Evolutionary conservation across 2,329 filamentous ascomycete species (phyloP), one percentile per base, ranked within the genome.

Genomic region (Diaporthe amygdali): DNA sequence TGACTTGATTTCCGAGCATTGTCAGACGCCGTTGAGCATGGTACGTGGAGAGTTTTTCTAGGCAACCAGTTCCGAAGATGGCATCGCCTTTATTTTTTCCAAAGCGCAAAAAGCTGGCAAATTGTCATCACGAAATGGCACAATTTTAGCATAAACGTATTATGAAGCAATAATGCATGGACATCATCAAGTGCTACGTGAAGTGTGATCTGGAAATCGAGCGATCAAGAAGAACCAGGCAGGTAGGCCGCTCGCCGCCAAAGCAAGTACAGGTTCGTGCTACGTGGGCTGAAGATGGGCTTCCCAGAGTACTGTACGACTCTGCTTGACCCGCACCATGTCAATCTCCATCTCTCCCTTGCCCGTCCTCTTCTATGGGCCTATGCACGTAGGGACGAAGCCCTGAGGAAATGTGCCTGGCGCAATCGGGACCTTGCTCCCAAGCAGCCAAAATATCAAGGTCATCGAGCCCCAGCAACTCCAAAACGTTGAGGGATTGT

Each of bases 381-480:
- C 63, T 22, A 66, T 9, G n/a, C 54, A 47, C 12, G 22, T 44
- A 22, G 25, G 41, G 3, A 66, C 7, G 25, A 66, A 66, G 2
- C 47, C 61, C 10, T 66, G 47, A 15, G 47, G 25, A 25, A 44
- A 4, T 5, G 49, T 54, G 0, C 22, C 63, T 1, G 25, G 12
- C 47, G n/a, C 25, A 44, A 85, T 85, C 2, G 87, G 87, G 1
- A 88, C 72, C 37, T 81, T 81, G 1, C 83, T 85, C 10, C 86
- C 87, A 55, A 78, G 74, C 9, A 82, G 61, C 76, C 85, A 78
- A 25, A 82, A 78, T 5, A 88, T 70, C 84, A 86, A 86, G 0
- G 86, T 90, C 71, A 79, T 78, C 0, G 86, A 90, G 2, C 88
- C 89, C 90, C 88, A 94, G 71, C 89, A 88, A 76, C 86, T 89